phyloP scores from a whole-genome alignment of 2,329 filamentous ascomycete genomes.

The Paraphoma sp. region DNA sequence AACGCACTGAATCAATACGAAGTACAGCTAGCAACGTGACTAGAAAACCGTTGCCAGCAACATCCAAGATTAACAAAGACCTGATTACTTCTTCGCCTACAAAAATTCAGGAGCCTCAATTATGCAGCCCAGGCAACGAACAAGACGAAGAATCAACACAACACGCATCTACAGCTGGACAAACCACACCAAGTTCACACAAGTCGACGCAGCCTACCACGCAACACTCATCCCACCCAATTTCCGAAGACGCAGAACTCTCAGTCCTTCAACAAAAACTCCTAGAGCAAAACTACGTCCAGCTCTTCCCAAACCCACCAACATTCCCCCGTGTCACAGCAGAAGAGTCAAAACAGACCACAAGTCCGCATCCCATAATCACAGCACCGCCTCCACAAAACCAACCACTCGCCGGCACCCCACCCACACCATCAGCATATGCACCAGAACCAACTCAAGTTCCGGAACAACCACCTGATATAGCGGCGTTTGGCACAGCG shows the following conservation, averaged over 20 bases:
- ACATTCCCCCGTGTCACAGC: not conserved
- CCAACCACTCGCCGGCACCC: not conserved
- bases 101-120: no score
- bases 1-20: not conserved
- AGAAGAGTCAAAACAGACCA: not conserved
- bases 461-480: not conserved
- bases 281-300: constrained; percentile 3
- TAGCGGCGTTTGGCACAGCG: not conserved
- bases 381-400: not conserved
- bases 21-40: not conserved
- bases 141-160: no score
- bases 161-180: no score
- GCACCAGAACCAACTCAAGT: not conserved
- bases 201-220: no score
- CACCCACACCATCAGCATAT: not conserved
- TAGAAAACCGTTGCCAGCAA: not conserved
- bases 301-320: not conserved
- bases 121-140: no score
- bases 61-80: not conserved
- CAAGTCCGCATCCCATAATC: no score
- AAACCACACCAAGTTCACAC: no score
- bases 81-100: no score
- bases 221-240: no score
- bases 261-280: constrained; percentile 7
- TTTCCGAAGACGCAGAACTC: constrained; percentile 4